These are phyloP conservation scores for Ogataea haglerorum DNA, from an alignment of 805 yeast genomes.

Conservation along the genomic window DNA sequence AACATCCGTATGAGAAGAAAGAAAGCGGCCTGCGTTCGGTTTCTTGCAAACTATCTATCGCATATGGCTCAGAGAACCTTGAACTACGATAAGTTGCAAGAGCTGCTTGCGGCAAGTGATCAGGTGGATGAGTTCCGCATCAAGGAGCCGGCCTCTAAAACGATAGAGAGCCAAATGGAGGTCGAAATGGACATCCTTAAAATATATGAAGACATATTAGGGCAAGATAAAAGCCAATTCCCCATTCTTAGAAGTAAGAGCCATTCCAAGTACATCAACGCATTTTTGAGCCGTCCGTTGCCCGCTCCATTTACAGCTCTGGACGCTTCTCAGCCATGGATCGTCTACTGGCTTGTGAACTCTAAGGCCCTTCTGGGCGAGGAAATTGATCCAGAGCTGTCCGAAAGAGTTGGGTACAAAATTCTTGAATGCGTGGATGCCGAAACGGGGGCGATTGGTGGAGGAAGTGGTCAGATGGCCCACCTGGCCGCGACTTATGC, in stretches of 20 bases:
- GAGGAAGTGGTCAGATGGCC: slow-evolving; percentile 78
- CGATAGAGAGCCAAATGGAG: slow-evolving; percentile 37
- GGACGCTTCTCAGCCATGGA: slow-evolving; percentile 94
- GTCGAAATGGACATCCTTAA: slow-evolving; percentile 34
- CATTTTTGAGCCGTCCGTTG: slow-evolving; percentile 41
- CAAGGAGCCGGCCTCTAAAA: slow-evolving; percentile 30
- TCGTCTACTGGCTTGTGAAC: slow-evolving; percentile 79
- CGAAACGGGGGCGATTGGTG: slow-evolving; percentile 70
- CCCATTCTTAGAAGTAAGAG: slow-evolving; percentile 28
- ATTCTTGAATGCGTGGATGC: slow-evolving; percentile 31
- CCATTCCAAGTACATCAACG: slow-evolving; percentile 44
- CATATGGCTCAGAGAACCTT: slow-evolving; percentile 7
- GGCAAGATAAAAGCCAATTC: slow-evolving; percentile 30
- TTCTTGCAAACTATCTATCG: slow-evolving; percentile 2
- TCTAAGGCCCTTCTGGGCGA: slow-evolving; percentile 42
- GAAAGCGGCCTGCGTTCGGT: slow-evolving; percentile 8
- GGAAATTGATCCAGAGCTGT: slow-evolving; percentile 19
- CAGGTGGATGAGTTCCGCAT: slow-evolving; percentile 11
- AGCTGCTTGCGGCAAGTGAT: slow-evolving; percentile 21
- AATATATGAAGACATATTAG: slow-evolving; percentile 31
- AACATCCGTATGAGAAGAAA: slow-evolving; percentile 3
- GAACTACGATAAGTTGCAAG: slow-evolving; percentile 25
- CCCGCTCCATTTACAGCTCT: slow-evolving; percentile 51
- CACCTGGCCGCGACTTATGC: slow-evolving; percentile 88
- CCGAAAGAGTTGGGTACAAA: slow-evolving; percentile 25